Conservation (phyloP, 345 rosid genomes). For the Salix udensis region DNA sequence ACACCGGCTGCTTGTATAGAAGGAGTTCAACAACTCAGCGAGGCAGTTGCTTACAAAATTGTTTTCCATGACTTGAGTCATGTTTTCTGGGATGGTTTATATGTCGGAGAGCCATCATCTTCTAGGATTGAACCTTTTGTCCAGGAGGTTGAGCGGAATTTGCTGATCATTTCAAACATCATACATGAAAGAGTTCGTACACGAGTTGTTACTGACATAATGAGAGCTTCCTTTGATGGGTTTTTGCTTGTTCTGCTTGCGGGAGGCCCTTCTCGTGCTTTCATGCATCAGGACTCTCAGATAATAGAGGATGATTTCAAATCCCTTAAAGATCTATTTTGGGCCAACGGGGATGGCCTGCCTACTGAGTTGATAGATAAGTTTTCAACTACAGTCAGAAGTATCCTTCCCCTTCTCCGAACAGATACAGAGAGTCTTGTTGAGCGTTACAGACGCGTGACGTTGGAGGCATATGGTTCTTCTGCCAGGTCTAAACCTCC, state of each 20-base stretch:
- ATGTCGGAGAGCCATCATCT: slow-evolving; percentile 69
- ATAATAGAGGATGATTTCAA: slow-evolving; percentile 90
- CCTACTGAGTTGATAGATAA: slow-evolving; percentile 75
- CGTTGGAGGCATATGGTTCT: slow-evolving; percentile 70
- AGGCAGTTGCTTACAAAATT: slow-evolving; percentile 73
- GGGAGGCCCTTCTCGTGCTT: slow-evolving; percentile 89
- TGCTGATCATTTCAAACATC: slow-evolving; percentile 59
- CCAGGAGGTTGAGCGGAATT: slow-evolving; percentile 65
- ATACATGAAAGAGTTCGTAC: slow-evolving; percentile 80
- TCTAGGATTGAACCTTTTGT: slow-evolving; percentile 73
- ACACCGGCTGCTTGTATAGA: slow-evolving; percentile 78
- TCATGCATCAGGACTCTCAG: slow-evolving; percentile 66
- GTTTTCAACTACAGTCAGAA: slow-evolving; percentile 56
- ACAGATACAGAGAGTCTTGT: slow-evolving; percentile 77
- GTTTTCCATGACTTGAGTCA: slow-evolving; percentile 81
- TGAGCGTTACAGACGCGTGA: slow-evolving; percentile 71
- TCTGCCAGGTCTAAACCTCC: slow-evolving; percentile 83
- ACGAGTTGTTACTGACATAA: slow-evolving; percentile 66
- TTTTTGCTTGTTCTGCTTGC: slow-evolving; percentile 87
- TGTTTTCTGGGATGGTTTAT: slow-evolving; percentile 83
- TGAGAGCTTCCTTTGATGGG: slow-evolving; percentile 92
- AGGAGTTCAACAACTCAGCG: slow-evolving; percentile 86
- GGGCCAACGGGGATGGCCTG: slow-evolving; percentile 94
- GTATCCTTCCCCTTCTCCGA: slow-evolving; percentile 70
- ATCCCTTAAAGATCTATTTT: slow-evolving; percentile 76